A percentile compares a stretch with the other conserved stretches of the same genome.
Evolutionary conservation across 73 alveolate species (phyloP).

Genomic region (Stentor coeruleus): DNA sequence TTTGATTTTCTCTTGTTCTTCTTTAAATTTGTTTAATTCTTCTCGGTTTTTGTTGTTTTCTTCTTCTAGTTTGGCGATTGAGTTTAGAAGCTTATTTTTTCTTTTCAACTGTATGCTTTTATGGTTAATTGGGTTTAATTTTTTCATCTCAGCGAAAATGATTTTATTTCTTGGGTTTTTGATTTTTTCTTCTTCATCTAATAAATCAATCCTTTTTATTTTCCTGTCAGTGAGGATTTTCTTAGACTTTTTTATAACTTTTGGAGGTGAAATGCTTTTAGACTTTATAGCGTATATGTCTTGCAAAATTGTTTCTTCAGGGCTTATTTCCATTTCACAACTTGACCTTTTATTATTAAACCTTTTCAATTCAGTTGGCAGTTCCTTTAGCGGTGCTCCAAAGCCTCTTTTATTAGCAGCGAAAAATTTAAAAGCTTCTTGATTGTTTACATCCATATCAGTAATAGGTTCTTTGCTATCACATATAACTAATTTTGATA

Average conservation of each 20-base stretch:
- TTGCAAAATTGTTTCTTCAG: background rate
- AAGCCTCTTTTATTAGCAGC: background rate
- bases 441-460: background rate
- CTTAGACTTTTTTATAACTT: background rate
- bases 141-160: background rate
- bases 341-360: background rate
- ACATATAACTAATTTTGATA: background rate
- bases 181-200: background rate
- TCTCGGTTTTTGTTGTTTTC: too few species aligned
- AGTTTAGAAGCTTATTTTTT: too few species aligned
- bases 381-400: background rate
- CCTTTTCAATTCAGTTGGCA: too few species aligned
- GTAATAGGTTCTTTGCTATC: background rate
- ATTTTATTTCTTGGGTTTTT: background rate
- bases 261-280: background rate
- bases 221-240: background rate
- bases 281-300: background rate
- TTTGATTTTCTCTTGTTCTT: too few species aligned
- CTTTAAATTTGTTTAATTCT: too few species aligned
- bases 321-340: background rate
- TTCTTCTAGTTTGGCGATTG: too few species aligned
- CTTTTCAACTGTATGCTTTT: too few species aligned
- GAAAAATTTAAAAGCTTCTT: background rate
- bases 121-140: background rate
- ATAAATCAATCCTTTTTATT: too few species aligned